Base-by-base conservation (phyloP, 345 rosid species). In the Cardamine chenopodiifolia region DNA sequence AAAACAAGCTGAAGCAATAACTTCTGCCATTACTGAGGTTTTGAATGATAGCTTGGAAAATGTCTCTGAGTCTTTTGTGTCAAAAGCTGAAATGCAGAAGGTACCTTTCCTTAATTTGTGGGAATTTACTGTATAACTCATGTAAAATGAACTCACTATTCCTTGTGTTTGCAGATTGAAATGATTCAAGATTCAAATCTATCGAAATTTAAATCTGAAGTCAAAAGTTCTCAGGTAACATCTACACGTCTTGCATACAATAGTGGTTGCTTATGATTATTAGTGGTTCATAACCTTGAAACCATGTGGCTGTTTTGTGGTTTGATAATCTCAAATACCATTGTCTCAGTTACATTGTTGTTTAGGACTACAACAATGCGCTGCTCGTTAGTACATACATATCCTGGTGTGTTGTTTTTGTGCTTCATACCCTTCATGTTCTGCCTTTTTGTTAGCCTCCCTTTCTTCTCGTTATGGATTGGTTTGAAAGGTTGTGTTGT, bases 1-100 rank as follows among this genome's bases (percentile, higher is more conserved):
- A 0, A 92, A 90, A 80, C 98, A 96, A 66, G 98, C 97, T 5
- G 97, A 92, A 81, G 97, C 98, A 0, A 92, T 96, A 59, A 92
- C 96, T 4, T 82, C 92, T 3, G 93, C 98, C 0, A 88, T 96
- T 3, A 92, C 89, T 1, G 88, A 92, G 78, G 98, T 96, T 45
- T 81, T 96, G 77, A 89, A 90, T 56, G 97, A 90, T 44, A 92
- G 98, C 56, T 83, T 96, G 81, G 99, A 96, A 61, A 96, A 90
- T 85, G 93, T 96, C 1, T 74, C 93, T 0, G 85, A 89, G 65
- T 90, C 92, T 48, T 88, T 87, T 37, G 97, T 90, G 72, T 86
- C 97, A 0, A 89, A 89, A 74, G 82, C 84, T 1, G 98, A 92
- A 79, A 89, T 96, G 99, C 90, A 92, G 70, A 96, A 88, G 87